phyloP scores from a whole-genome alignment of 2,329 filamentous ascomycete species.

The Xylariaceae sp. region DNA sequence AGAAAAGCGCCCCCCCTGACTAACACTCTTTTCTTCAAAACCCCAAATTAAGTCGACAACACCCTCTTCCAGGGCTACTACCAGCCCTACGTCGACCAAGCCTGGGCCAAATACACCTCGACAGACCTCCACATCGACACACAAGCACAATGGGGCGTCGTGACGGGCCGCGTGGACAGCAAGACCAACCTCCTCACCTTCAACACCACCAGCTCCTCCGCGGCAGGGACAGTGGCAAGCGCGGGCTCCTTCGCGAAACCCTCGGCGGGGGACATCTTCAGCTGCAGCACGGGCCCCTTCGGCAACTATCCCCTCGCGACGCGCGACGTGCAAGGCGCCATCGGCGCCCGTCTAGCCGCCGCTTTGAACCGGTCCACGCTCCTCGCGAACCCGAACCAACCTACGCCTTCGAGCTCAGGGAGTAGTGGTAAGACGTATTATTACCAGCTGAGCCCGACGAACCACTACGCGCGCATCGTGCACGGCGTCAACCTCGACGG shows the following conservation, averaged over 20 bases:
- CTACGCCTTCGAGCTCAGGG: slow-evolving; percentile 45
- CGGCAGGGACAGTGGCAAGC: slow-evolving; percentile 36
- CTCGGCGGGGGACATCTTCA: slow-evolving; percentile 33
- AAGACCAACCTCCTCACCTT: too few species aligned
- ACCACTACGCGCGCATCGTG: slow-evolving; percentile 62
- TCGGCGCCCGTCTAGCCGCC: slow-evolving; percentile 69
- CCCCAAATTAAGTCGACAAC: slow-evolving; percentile 36
- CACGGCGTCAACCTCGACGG: slow-evolving; percentile 55
- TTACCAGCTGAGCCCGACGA: slow-evolving; percentile 47
- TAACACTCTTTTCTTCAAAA: background rate
- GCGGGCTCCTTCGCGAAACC: slow-evolving; percentile 42
- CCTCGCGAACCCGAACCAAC: slow-evolving; percentile 46
- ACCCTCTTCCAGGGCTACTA: slow-evolving; percentile 47
- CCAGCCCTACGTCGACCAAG: slow-evolving; percentile 43
- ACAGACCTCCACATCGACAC: slow-evolving; percentile 47
- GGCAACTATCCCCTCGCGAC: slow-evolving; percentile 36
- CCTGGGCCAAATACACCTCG: slow-evolving; percentile 45
- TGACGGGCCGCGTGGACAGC: slow-evolving; percentile 41
- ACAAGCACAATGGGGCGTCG: slow-evolving; percentile 46
- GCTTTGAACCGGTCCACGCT: slow-evolving; percentile 72
- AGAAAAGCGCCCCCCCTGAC: slow-evolving; percentile 4
- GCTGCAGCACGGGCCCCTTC: slow-evolving; percentile 48
- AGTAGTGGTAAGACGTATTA: too few species aligned
- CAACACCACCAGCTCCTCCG: too few species aligned
- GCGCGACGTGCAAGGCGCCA: slow-evolving; percentile 47